Evolutionary conservation across 2,329 filamentous ascomycete genomes (phyloP).

Genomic region (Exserohilum rostratum): DNA sequence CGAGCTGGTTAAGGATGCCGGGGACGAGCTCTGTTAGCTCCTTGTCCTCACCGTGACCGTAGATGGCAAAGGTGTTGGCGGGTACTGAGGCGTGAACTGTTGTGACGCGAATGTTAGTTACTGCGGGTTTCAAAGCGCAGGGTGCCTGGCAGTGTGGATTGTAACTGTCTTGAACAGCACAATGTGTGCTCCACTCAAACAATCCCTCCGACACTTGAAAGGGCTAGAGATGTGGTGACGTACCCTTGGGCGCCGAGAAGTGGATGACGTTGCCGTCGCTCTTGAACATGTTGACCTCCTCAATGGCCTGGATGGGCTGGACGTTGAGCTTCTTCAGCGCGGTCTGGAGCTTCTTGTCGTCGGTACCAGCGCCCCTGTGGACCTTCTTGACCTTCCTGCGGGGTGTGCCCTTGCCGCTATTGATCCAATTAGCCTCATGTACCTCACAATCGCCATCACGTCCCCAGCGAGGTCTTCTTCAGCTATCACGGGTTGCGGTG

Average conservation of each 20-base stretch:
- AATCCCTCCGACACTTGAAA: neutral
- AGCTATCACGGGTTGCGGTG: conserved; percentile 1
- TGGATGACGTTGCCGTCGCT: conserved; percentile 99
- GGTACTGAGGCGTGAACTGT: conserved; percentile 95
- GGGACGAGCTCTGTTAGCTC: conserved; percentile 99
- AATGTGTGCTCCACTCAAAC: neutral
- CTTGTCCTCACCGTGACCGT: conserved; percentile 98
- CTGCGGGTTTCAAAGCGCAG: neutral
- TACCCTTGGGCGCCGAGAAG: conserved; percentile 97
- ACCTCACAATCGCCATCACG: neutral
- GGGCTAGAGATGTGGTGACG: conserved; percentile 36
- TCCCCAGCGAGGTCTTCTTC: neutral
- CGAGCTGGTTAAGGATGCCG: conserved; percentile 99
- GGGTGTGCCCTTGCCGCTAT: conserved; percentile 95
- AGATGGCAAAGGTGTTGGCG: conserved; percentile 99
- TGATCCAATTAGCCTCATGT: conserved; percentile 33
- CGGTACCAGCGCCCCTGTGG: conserved; percentile 87
- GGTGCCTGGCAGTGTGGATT: neutral
- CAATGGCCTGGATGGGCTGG: conserved; percentile 98
- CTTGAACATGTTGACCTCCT: conserved; percentile 99
- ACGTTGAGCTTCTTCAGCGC: conserved; percentile 99
- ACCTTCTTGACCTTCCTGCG: conserved; percentile 98
- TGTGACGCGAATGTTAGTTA: conserved; percentile 15
- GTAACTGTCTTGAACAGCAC: neutral
- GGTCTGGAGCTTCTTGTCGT: conserved; percentile 99